Evolutionary conservation across 768 basidiomycete species (phyloP).

Genomic region (Phlebiopsis flavidoalba): DNA sequence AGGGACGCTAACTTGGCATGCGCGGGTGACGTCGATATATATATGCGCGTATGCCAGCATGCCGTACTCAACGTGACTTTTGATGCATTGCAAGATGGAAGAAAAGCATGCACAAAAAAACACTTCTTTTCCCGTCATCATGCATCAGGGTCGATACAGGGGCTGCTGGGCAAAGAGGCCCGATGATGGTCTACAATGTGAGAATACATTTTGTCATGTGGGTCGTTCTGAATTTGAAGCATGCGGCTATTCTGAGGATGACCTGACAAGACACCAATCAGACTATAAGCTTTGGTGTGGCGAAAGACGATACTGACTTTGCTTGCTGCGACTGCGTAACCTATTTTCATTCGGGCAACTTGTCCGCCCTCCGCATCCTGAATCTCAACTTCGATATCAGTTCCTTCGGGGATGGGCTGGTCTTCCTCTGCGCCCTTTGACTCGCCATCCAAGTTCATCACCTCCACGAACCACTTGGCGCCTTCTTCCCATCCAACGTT

Average conservation of each 20-base stretch:
- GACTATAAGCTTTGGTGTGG: background rate
- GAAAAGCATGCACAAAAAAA: no score
- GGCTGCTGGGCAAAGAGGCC: background rate
- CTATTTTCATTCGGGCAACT: slow-evolving; percentile 52
- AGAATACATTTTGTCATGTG: background rate
- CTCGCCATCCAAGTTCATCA: slow-evolving; percentile 68
- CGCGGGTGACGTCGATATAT: no score
- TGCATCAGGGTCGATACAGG: background rate
- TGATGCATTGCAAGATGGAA: no score
- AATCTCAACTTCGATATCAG: slow-evolving; percentile 62
- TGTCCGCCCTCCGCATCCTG: slow-evolving; percentile 66
- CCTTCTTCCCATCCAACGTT: slow-evolving; percentile 80
- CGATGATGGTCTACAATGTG: background rate
- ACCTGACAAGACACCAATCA: background rate
- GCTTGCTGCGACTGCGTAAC: background rate
- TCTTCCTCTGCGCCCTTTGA: slow-evolving; percentile 34
- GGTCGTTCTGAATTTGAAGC: background rate
- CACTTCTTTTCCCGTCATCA: no score
- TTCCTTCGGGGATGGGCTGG: slow-evolving; percentile 24
- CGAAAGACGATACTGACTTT: background rate
- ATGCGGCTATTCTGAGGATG: background rate
- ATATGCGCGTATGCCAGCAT: no score
- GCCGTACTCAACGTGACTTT: no score
- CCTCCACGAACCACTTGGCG: slow-evolving; percentile 73
- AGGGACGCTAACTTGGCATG: no score